Evolutionary conservation across 768 basidiomycete species (phyloP), one percentile per base, ranked within the genome.

Genomic region (Xerocomellus dryophilus): DNA sequence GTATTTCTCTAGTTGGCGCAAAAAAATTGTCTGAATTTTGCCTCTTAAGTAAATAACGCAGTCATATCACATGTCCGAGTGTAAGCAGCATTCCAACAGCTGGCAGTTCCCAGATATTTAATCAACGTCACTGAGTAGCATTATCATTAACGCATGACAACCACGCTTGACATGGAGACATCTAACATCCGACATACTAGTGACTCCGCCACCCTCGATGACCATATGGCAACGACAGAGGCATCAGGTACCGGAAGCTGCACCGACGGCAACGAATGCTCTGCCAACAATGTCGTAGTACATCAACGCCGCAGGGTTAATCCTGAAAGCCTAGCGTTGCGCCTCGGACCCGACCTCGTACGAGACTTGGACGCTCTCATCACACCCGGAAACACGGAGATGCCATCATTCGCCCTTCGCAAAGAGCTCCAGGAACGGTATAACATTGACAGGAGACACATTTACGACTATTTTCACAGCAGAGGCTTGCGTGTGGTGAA

Each of bases 401-500:
- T 90, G 88, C 88, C 88, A 7, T 79, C 82, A 10, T 90, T 88
- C 61, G 76, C 81, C 8, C 74, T 84, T 48, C 79, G 87, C 51
- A 85, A 84, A 58, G 84, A 82, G 55, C 80, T 89, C 32, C 87
- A 89, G 69, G 79, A 83, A 63, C 80, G 83, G 43, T 86, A 86
- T 66, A 75, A 74, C 54, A 83, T 87, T 53, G 86, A 89, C 66
- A 76, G 87, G 59, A 73, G 87, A 59, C 86, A 87, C 60, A 82
- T 89, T 58, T 89, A 89, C 64, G 87, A 89, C 69, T 88, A 88
- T 67, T 88, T 86, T 70, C 87, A 88, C 68, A 78, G 76, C 62
- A 73, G 76, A 61, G 80, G 83, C 36, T 62, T 85, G 56, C 81
- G 83, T 27, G 83, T 84, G 25, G 79, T 82, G 21, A 85, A 83